Conservation (phyloP, 345 rosid genomes). For the Hirschfeldia incana region DNA sequence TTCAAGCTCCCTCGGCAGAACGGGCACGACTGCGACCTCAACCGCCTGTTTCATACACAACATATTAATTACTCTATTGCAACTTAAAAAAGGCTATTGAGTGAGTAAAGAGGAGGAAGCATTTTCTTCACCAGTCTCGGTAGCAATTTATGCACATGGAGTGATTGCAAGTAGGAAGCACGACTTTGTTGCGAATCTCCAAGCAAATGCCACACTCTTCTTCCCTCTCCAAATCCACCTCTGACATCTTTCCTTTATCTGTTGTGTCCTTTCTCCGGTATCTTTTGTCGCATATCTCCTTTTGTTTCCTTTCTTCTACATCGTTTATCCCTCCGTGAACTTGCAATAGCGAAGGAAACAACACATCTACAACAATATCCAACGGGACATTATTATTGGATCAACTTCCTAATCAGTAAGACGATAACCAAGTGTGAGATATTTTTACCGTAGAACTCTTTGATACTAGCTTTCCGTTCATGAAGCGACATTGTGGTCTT, state of each 20-base stretch:
- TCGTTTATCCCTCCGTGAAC: constrained; percentile 77
- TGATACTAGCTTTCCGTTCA: constrained; percentile 84
- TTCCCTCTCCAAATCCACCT: constrained; percentile 79
- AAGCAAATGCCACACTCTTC: constrained; percentile 95
- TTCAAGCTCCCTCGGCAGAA: constrained; percentile 84
- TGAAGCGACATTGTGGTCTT: constrained; percentile 81
- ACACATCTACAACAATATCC: constrained; percentile 51
- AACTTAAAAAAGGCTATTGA: neutral
- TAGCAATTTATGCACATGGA: constrained; percentile 83
- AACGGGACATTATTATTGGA: neutral
- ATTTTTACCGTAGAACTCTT: constrained; percentile 81
- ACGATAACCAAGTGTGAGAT: constrained; percentile 23
- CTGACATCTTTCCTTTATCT: constrained; percentile 69
- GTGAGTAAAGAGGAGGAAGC: neutral
- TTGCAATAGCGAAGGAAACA: constrained; percentile 84
- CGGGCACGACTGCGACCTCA: constrained; percentile 81
- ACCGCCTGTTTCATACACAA: constrained; percentile 50
- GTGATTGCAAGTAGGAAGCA: constrained; percentile 82
- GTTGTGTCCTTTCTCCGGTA: constrained; percentile 51
- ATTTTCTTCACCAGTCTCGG: constrained; percentile 55
- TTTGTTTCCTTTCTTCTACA: constrained; percentile 76
- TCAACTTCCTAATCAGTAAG: neutral
- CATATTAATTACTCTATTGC: neutral
- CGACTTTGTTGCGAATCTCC: constrained; percentile 69
- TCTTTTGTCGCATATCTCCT: constrained; percentile 58